Percentiles rank a stretch among this genome's conserved stretches.
Evolutionary conservation across 169 alveolate genomes (phyloP).

Genomic region (Plasmodium gaboni): DNA sequence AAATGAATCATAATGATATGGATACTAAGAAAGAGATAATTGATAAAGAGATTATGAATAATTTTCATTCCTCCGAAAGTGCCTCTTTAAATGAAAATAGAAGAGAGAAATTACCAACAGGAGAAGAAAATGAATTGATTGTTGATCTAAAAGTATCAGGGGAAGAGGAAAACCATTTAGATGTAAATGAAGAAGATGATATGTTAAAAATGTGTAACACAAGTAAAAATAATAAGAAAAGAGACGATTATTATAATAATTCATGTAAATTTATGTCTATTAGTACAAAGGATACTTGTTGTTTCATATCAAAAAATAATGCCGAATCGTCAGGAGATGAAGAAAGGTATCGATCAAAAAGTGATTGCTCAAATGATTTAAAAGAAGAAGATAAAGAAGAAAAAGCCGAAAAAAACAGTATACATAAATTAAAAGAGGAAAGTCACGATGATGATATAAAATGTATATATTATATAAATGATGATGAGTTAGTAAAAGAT

Average conservation of each 20-base stretch:
- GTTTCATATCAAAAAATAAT: constrained; percentile 38
- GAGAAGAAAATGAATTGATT: too few relatives aligned
- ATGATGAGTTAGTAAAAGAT: not conserved
- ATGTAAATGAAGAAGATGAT: constrained; percentile 37
- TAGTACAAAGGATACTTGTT: constrained; percentile 68
- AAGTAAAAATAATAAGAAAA: constrained; percentile 31
- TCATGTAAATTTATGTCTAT: constrained; percentile 71
- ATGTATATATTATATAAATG: not conserved
- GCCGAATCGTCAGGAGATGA: constrained; percentile 38
- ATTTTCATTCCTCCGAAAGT: constrained; percentile 29
- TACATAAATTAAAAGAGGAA: constrained; percentile 11
- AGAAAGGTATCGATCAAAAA: constrained; percentile 38
- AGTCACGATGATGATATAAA: constrained; percentile 13
- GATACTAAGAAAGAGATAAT: not conserved
- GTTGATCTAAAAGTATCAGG: not conserved
- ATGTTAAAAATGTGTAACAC: constrained; percentile 18
- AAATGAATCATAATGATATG: not conserved
- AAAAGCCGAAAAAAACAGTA: not conserved
- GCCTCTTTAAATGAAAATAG: constrained; percentile 7
- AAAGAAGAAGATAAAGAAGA: constrained; percentile 12
- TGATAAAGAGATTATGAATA: constrained; percentile 23
- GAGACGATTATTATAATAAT: constrained; percentile 18
- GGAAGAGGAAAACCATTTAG: constrained; percentile 6
- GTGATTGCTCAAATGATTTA: constrained; percentile 5
- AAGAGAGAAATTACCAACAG: not conserved